Evolutionary conservation across 176 grass and related monocot genomes (phyloP).

Genomic region (Paspalum vaginatum): DNA sequence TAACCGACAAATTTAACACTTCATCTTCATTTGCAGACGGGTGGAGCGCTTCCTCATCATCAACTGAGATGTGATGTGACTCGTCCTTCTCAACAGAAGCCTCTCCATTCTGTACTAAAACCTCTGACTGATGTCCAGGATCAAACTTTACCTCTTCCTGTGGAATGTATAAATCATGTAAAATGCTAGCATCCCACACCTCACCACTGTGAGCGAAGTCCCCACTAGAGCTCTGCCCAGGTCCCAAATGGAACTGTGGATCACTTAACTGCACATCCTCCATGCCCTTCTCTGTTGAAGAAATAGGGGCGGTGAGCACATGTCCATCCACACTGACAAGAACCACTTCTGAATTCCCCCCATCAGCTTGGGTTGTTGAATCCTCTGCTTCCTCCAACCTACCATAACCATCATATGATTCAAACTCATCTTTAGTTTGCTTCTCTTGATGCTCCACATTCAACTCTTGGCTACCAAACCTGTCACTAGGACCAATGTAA

Average conservation of each 20-base stretch:
- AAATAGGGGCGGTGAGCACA: slow-evolving; percentile 91
- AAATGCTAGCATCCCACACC: slow-evolving; percentile 80
- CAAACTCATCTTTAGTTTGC: slow-evolving; percentile 38
- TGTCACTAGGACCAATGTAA: slow-evolving; percentile 39
- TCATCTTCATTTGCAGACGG: slow-evolving; percentile 36
- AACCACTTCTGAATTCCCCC: slow-evolving; percentile 81
- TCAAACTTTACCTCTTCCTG: slow-evolving; percentile 47
- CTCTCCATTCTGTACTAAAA: slow-evolving; percentile 29
- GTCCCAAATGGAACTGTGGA: slow-evolving; percentile 92
- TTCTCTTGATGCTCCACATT: slow-evolving; percentile 45
- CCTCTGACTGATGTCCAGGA: slow-evolving; percentile 37
- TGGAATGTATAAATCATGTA: slow-evolving; percentile 63
- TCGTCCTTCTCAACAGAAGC: slow-evolving; percentile 29
- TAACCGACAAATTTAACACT: not conserved
- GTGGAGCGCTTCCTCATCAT: slow-evolving; percentile 6
- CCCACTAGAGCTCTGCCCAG: slow-evolving; percentile 74
- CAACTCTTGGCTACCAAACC: slow-evolving; percentile 37
- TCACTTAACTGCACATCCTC: slow-evolving; percentile 75
- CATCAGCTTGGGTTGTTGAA: slow-evolving; percentile 52
- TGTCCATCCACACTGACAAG: slow-evolving; percentile 94
- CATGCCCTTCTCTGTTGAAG: slow-evolving; percentile 56
- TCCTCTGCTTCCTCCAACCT: slow-evolving; percentile 74
- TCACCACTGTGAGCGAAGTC: slow-evolving; percentile 68
- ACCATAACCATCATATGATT: slow-evolving; percentile 66
- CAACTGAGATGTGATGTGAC: slow-evolving; percentile 31